phyloP scores from a whole-genome alignment of 441 rosid genomes.

The Eutrema salsugineum region DNA sequence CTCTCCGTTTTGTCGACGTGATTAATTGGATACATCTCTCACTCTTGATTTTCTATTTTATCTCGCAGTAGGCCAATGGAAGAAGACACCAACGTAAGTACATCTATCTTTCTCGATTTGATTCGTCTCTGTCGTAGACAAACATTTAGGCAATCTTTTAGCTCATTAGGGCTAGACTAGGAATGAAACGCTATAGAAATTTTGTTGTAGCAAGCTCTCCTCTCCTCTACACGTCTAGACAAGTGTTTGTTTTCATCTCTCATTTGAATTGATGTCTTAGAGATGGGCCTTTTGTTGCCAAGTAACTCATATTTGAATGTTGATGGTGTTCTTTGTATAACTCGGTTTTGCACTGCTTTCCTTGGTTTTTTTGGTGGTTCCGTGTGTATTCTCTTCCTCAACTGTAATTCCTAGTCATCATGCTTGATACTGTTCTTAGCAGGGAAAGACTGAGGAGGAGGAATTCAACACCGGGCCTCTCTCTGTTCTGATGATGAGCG shows the following conservation, averaged over 20 bases:
- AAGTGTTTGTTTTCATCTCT: background rate
- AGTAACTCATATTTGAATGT: background rate
- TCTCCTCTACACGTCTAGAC: background rate
- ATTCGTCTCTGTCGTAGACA: background rate
- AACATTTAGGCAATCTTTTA: background rate
- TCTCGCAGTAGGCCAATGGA: conserved; percentile 51
- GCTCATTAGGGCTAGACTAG: background rate
- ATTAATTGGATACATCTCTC: background rate
- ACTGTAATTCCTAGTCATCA: background rate
- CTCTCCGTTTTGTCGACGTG: background rate
- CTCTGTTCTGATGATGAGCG: conserved; percentile 87
- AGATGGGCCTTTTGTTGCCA: background rate
- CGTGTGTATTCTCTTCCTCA: background rate
- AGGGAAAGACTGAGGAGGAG: conserved; percentile 71
- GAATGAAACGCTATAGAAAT: background rate
- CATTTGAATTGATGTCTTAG: background rate
- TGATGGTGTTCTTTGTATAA: background rate
- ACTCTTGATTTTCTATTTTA: background rate
- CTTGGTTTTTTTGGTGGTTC: background rate
- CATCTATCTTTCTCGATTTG: background rate
- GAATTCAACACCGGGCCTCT: conserved; percentile 83
- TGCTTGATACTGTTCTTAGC: conserved; percentile 3
- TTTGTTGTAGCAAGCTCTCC: background rate
- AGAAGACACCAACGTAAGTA: conserved; percentile 46
- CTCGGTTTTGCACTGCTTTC: background rate